Evolutionary conservation across 2,329 filamentous ascomycete species (phyloP), one percentile per base, ranked within the genome.

Genomic region (Claviceps digitariae): DNA sequence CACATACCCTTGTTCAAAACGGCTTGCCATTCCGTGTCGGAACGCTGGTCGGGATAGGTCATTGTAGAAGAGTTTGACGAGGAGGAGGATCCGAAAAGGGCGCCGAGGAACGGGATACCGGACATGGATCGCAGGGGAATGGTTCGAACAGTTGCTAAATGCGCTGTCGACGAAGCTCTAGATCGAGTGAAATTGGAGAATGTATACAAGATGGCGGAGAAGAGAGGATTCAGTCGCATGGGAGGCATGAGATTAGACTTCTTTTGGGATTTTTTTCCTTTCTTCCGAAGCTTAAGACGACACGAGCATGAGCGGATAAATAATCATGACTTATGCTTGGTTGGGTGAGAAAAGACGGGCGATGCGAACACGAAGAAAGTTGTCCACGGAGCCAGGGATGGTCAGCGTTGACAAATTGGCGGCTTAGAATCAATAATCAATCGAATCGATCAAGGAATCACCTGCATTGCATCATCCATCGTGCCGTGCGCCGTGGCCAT

Each of bases 11-110:
- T 72, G 60, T 75, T 90, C 52, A 98, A 74, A 55, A 95, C 80
- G 9, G 91, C 87, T 59, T 83, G 85, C 93, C 93, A 98, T 72
- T 97, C 90, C 54, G 87, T 81, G 23, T 90, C 78, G 41, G 74
- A 79, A 69, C 90, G 87, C 67, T 93, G 72, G 51, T 93, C 81
- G n/a, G 93, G 88, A 62, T 85, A 90, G 45, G 81, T 78, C 76
- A 86, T 87, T 52, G 78, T 78, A 57, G 70, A 73, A 51, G 74
- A 73, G 53, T 73, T 69, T 40, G 74, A 72, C 25, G 76, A 73
- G 44, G 78, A 83, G 52, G 82, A 78, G 54, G 50, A 47, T 44
- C 78, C 76, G 63, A 95, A 95, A 2, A 95, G 72, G 53, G 84
- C 81, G 60, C 86, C 76, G 40, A 95, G 63, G 60, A 95, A 87